Evolutionary conservation across 352 stramenopile species (phyloP).

Genomic region (Phytophthora palmivora): DNA sequence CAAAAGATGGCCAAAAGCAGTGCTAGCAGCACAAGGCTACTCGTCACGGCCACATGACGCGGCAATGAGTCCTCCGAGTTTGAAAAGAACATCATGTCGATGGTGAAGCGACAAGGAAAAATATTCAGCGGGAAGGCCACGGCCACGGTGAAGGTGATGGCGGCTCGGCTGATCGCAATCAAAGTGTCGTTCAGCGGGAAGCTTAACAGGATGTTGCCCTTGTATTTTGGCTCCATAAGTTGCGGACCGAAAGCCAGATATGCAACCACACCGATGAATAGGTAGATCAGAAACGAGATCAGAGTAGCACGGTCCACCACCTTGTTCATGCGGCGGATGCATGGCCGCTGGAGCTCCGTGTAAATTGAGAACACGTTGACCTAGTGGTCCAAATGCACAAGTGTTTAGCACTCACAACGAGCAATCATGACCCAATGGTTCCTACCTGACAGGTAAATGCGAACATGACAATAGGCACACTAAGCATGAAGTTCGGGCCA

Average conservation of each 20-base stretch:
- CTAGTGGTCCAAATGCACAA: constrained; percentile 22
- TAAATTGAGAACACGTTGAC: constrained; percentile 92
- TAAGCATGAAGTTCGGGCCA: constrained; percentile 85
- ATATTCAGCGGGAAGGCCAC: constrained; percentile 90
- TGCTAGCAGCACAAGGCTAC: constrained; percentile 63
- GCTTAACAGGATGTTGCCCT: constrained; percentile 86
- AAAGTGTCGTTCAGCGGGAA: constrained; percentile 80
- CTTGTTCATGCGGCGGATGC: constrained; percentile 90
- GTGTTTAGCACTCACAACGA: constrained; percentile 9
- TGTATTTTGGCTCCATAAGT: constrained; percentile 72
- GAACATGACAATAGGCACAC: constrained; percentile 90
- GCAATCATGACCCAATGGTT: background rate
- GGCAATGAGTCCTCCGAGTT: constrained; percentile 68
- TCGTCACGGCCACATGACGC: constrained; percentile 77
- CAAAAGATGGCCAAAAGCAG: constrained; percentile 86
- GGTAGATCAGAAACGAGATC: constrained; percentile 77
- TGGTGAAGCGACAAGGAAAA: constrained; percentile 86
- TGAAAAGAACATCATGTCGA: constrained; percentile 92
- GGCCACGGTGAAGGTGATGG: constrained; percentile 88
- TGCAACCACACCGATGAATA: constrained; percentile 79
- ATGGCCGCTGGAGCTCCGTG: constrained; percentile 86
- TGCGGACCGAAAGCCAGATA: constrained; percentile 81
- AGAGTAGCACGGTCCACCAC: constrained; percentile 83
- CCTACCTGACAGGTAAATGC: constrained; percentile 87
- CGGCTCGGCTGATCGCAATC: constrained; percentile 81